Base-by-base conservation (phyloP, 345 rosid species). In the Arabidopsis thaliana region DNA sequence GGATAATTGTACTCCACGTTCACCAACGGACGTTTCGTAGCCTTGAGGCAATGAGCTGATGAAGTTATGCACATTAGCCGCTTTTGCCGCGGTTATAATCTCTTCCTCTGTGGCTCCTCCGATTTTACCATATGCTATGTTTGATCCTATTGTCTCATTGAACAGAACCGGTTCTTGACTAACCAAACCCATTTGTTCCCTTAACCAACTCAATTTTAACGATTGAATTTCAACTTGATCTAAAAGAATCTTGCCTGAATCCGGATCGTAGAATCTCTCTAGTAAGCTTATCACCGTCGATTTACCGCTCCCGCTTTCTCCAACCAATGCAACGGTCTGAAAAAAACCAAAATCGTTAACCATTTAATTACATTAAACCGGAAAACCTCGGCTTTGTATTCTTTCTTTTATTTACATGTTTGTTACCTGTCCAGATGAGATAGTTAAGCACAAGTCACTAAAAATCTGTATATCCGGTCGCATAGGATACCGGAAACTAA, bases 51-150 rank as follows among this genome's bases (percentile, higher is more conserved):
- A 59, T 49, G 76, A 30, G 53, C 80, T 80, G 58, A 85, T 76
- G 83, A 85, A 85, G 40, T 55, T 78, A 62, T 80, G 86, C 6
- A 85, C 87, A 62, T 85, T 83, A 32, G 89, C 85, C 5, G 74
- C 72, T 32, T 80, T 72, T 7, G 88, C 67, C 41, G 86, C 88
- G 7, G 77, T 37, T 30, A 69, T 36, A 0, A 85, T 70, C 67
- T 85, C 86, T 20, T 78, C 76, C 42, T 79, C 85, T 0, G 84
- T 85, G 9, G 84, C 85, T 32, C 78, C 61, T 44, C 83, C 83
- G 38, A 73, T 80, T 68, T 78, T 85, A n/a, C 87, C 89, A 34
- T 85, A 85, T 5, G 82, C 82, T 33, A 85, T 85, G 85, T 85
- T 85, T 41, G 80, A 80, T 16, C 83, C 70, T 48, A 85, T 82